Conservation (phyloP, 495 filamentous ascomycete genomes). For the Parathielavia hyrcaniae region DNA sequence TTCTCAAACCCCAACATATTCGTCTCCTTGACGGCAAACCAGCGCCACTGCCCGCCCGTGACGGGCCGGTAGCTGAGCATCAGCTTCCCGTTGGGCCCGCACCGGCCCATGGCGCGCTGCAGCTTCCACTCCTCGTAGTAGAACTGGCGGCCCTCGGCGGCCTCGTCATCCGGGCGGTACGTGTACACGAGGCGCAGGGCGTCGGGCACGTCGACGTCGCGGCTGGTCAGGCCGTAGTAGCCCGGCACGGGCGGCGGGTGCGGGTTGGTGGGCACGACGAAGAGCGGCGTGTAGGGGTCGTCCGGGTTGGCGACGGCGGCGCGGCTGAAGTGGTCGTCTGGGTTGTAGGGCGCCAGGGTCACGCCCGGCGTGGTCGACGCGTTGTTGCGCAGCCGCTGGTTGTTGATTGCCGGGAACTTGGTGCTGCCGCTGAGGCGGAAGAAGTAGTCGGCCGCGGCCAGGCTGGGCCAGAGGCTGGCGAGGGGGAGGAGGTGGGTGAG, state of each 20-base stretch:
- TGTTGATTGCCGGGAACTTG: slow-evolving; percentile 1
- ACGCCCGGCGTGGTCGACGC: slow-evolving; percentile 19
- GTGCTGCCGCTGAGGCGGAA: slow-evolving; percentile 19
- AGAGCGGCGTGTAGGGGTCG: background rate
- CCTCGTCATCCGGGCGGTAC: slow-evolving; percentile 16
- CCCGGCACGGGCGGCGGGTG: slow-evolving; percentile 28
- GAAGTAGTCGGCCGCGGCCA: slow-evolving; percentile 19
- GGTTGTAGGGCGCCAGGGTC: slow-evolving; percentile 20
- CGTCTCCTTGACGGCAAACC: slow-evolving; percentile 23
- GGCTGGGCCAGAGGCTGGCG: background rate
- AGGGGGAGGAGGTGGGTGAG: slow-evolving; percentile 8
- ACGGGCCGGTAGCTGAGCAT: slow-evolving; percentile 15
- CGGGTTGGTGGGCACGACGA: slow-evolving; percentile 23
- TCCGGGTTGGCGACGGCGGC: background rate
- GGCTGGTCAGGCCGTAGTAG: slow-evolving; percentile 20
- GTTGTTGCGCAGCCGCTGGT: slow-evolving; percentile 24
- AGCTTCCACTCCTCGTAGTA: slow-evolving; percentile 5
- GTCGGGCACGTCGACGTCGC: slow-evolving; percentile 18
- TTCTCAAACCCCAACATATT: slow-evolving; percentile 5
- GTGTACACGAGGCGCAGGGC: slow-evolving; percentile 19
- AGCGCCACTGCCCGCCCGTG: slow-evolving; percentile 9
- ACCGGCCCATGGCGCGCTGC: background rate
- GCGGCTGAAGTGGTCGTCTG: slow-evolving; percentile 20
- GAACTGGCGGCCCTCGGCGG: background rate
- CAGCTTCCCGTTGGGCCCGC: background rate